Evolutionary conservation across 129 eudicot genomes (phyloP).

Genomic region (Chrysanthemum makinoi): DNA sequence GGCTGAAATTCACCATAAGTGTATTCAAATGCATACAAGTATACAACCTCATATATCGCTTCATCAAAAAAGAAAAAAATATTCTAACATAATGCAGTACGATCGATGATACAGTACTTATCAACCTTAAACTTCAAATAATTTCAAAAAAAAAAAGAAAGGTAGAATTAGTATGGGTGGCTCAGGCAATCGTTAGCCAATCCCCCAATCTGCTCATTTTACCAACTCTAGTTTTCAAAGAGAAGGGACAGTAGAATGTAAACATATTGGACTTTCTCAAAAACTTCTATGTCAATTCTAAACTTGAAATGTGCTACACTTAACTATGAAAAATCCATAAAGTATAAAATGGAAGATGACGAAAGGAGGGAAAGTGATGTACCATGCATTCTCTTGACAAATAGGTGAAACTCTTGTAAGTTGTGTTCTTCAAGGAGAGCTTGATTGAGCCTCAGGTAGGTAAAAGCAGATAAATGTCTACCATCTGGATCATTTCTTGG

Average conservation of each 20-base stretch:
- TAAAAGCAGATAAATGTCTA: slow-evolving; percentile 76
- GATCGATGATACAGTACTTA: no score
- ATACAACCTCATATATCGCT: no score
- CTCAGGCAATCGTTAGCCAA: neutral
- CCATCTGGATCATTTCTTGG: slow-evolving; percentile 71
- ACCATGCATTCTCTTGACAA: slow-evolving; percentile 78
- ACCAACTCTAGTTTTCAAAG: neutral
- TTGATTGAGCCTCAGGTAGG: slow-evolving; percentile 60
- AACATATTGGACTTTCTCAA: neutral
- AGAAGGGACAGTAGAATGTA: neutral
- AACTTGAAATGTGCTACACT: neutral
- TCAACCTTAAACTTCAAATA: no score
- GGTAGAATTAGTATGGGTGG: neutral
- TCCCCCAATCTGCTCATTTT: no score
- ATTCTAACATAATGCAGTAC: no score
- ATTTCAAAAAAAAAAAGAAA: no score
- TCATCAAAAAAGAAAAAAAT: no score
- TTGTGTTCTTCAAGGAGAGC: slow-evolving; percentile 50
- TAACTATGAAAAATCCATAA: slow-evolving; percentile 9
- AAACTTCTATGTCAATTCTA: neutral
- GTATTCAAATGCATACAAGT: neutral
- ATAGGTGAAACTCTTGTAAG: slow-evolving; percentile 55
- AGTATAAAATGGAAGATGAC: neutral
- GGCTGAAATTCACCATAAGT: neutral
- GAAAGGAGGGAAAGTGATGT: slow-evolving; percentile 17